phyloP scores from a whole-genome alignment of 768 basidiomycete species.

The Rhizopogon vinicolor region DNA sequence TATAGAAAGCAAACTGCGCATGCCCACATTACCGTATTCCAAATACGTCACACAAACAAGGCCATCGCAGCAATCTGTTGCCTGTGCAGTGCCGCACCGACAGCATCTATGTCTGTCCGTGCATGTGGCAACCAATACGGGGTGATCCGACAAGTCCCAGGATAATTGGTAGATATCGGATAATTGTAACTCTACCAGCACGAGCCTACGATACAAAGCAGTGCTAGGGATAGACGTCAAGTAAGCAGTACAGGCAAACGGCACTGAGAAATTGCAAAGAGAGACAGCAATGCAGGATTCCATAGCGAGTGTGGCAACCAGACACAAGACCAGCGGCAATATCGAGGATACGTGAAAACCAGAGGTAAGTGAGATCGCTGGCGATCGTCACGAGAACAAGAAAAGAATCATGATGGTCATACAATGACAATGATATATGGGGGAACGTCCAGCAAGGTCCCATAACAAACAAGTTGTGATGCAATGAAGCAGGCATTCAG shows the following conservation, averaged over 20 bases:
- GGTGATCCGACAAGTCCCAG: no score
- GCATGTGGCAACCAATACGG: no score
- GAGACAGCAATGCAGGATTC: conserved; percentile 19
- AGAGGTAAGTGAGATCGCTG: conserved; percentile 5
- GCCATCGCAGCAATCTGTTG: no score
- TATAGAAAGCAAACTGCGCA: no score
- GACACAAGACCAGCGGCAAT: conserved; percentile 8
- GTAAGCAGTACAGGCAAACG: conserved; percentile 18
- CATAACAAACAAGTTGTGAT: conserved; percentile 9
- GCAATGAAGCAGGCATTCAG: background rate
- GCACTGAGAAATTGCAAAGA: conserved; percentile 13
- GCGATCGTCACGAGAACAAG: conserved; percentile 15
- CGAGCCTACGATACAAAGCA: conserved; percentile 26
- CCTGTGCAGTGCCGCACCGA: no score
- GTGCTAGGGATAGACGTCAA: conserved; percentile 8
- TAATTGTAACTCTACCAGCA: background rate
- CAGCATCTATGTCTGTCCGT: no score
- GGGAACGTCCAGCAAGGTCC: background rate
- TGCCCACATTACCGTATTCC: no score
- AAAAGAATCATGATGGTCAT: conserved; percentile 21
- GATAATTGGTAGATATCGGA: background rate
- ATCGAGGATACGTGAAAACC: conserved; percentile 11
- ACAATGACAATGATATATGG: background rate
- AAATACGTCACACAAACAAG: no score
- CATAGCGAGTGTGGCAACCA: conserved; percentile 19